phyloP scores from a whole-genome alignment of 495 filamentous ascomycete species.

The Hypoxylon lienhwacheense region DNA sequence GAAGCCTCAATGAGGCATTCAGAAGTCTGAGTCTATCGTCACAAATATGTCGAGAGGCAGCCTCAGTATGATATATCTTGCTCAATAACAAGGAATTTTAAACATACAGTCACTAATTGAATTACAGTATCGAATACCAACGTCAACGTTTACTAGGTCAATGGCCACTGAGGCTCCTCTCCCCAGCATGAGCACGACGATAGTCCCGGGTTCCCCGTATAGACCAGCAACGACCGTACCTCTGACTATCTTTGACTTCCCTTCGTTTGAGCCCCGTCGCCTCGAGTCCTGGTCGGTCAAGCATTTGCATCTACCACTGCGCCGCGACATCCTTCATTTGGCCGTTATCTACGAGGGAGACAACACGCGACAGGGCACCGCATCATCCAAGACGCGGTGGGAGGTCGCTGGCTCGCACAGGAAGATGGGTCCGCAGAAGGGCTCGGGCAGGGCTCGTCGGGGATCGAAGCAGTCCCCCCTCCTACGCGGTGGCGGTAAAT shows the following conservation, averaged over 20 bases:
- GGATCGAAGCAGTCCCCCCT: slow-evolving; percentile 84
- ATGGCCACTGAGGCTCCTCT: slow-evolving; percentile 75
- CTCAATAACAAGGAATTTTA: not conserved
- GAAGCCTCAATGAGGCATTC: slow-evolving; percentile 53
- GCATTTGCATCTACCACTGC: slow-evolving; percentile 82
- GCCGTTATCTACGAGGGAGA: slow-evolving; percentile 94
- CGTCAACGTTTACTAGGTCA: slow-evolving; percentile 53
- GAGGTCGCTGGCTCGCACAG: slow-evolving; percentile 79
- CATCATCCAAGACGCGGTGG: slow-evolving; percentile 76
- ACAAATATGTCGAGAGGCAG: slow-evolving; percentile 42
- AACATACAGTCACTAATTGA: slow-evolving; percentile 3
- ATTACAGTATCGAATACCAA: slow-evolving; percentile 29
- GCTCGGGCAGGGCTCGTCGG: slow-evolving; percentile 73
- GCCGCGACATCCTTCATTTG: slow-evolving; percentile 89
- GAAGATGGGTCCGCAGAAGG: slow-evolving; percentile 86
- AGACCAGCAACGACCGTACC: slow-evolving; percentile 60
- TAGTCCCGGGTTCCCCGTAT: slow-evolving; percentile 28
- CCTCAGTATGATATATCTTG: slow-evolving; percentile 25
- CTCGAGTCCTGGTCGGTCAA: slow-evolving; percentile 77
- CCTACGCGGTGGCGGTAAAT: slow-evolving; percentile 80
- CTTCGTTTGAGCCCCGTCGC: slow-evolving; percentile 78
- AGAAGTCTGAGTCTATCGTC: slow-evolving; percentile 47
- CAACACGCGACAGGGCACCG: slow-evolving; percentile 81
- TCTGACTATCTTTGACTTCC: slow-evolving; percentile 87
- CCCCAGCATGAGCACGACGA: slow-evolving; percentile 50